Base-by-base conservation (phyloP, 1,284 basidiomycete species). In the Cryptococcus wingfieldii region DNA sequence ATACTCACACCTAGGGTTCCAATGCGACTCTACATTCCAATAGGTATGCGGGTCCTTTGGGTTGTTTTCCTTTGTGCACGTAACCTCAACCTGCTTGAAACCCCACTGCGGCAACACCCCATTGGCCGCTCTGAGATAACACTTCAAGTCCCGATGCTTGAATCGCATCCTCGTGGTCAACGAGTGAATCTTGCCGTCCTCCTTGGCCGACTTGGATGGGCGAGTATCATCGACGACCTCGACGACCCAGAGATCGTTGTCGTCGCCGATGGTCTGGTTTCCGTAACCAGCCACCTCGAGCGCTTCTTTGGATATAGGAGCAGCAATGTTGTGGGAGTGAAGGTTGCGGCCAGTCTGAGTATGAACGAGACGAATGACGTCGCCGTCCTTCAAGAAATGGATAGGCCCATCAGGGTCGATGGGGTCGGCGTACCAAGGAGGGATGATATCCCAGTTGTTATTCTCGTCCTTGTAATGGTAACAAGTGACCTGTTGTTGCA, bases 381-480 rank as follows among this genome's bases (percentile, higher is more conserved):
- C 89, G 28, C 87, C 87, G 72, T 94, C 79, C 58, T 84, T 77
- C 55, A 98, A 79, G 81, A 81, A 95, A 38, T 80, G 81, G 44
- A 95, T 77, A 10, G 72, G 69, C 25, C 73, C 72, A 7, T 85
- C 83, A 31, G 79, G 83, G 68, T 90, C 82, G 64, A 87, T 82
- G 0, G 78, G 76, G 0, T 84, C 79, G 57, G 86, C 84, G 46
- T 88, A 83, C 91, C 92, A 96, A 4, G 80, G 81, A 2, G 91
- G 92, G 2, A 87, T 82, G 64, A 98, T 76, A 42, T 82, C 70
- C 87, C 91, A 98, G 53, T 98, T 83, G 78, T 98, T 98, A 82
- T 98, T 98, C 56, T 86, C 85, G 76, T 98, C 95, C 79, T 95
- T 96, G 84, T 98, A 98, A 80, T 98, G 95, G 77, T 98, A 98